phyloP scores from a whole-genome alignment of 192 early-diverging fungal genomes.

The Coemansia sp. region DNA sequence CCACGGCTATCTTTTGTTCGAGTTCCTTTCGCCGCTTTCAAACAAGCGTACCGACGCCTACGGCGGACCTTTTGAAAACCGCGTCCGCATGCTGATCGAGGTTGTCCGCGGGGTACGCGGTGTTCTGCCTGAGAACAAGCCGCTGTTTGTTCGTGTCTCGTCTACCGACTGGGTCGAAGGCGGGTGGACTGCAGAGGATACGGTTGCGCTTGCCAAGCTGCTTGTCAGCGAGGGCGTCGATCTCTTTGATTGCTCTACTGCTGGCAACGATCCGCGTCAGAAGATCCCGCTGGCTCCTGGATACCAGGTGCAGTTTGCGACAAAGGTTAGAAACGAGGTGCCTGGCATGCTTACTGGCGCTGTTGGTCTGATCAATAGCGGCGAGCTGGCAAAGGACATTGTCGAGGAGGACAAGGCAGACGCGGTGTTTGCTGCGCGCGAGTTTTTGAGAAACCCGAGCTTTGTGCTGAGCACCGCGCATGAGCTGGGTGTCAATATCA shows the following conservation, averaged over 20 bases:
- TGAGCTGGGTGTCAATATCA: constrained; percentile 62
- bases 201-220: constrained; percentile 53
- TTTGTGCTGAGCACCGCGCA: constrained; percentile 62
- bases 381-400: constrained; percentile 63
- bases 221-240: constrained; percentile 67
- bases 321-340: constrained; percentile 56
- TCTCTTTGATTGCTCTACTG: constrained; percentile 68
- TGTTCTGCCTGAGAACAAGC: constrained; percentile 76
- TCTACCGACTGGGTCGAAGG: constrained; percentile 6
- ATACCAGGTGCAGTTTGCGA: too few relatives aligned
- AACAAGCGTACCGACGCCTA: constrained; percentile 89
- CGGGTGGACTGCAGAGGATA: constrained; percentile 67
- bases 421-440: constrained; percentile 63
- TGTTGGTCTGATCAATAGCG: constrained; percentile 63
- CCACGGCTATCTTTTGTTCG: constrained; percentile 81
- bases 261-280: constrained; percentile 63
- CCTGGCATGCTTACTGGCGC: constrained; percentile 54
- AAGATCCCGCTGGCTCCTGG: constrained; percentile 38
- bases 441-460: constrained; percentile 61
- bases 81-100: constrained; percentile 73
- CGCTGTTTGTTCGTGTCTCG: constrained; percentile 81
- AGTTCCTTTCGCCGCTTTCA: constrained; percentile 74
- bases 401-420: constrained; percentile 63
- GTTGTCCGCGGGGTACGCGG: constrained; percentile 57
- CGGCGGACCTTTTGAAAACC: constrained; percentile 88